Evolutionary conservation across 768 basidiomycete genomes (phyloP), one percentile per base, ranked within the genome.

Genomic region (Termitomyces sp.): DNA sequence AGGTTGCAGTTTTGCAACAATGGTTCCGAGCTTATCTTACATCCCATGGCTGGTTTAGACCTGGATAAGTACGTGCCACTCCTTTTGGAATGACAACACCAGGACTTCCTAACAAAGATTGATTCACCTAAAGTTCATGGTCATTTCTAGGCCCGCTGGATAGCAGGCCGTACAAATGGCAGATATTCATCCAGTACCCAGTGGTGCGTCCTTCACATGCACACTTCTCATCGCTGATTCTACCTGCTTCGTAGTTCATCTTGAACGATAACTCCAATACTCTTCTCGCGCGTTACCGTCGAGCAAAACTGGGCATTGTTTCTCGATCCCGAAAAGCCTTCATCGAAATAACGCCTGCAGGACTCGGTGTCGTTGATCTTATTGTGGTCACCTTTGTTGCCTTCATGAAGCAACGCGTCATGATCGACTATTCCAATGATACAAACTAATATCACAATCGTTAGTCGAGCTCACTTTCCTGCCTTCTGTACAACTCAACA

Each of bases 131-230:
- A 55, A 76, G 76, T 42, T 72, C 72, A 11, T 77, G 78, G 78
- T 67, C 71, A 39, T 76, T 80, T 59, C 68, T 61, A 4, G 72
- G 76, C 7, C 71, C 77, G n/a, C n/a, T n/a, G 18, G 75, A 78
- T 61, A 63, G 63, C 18, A 65, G 70, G 60, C 64, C 68, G 35
- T 76, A 78, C 62, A 74, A 69, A 56, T 77, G 78, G 78, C 74
- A 78, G 57, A 65, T 80, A 55, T 72, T 74, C 61, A 63, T 76
- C 18, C 73, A 71, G 20, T 75, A 66, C 16, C 79, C 75, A 16
- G 72, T 75, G 22, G 78, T 78, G 66, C 59, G 71, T 62, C 13
- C 58, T 40, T 33, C 11, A 18, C 28, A 20, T 55, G 39, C 24
- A 3, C n/a, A n/a, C 32, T 28, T 13, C 7, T 39, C 39, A 44